phyloP scores from a whole-genome alignment of 768 basidiomycete species.

The Macrocybe gigantea region DNA sequence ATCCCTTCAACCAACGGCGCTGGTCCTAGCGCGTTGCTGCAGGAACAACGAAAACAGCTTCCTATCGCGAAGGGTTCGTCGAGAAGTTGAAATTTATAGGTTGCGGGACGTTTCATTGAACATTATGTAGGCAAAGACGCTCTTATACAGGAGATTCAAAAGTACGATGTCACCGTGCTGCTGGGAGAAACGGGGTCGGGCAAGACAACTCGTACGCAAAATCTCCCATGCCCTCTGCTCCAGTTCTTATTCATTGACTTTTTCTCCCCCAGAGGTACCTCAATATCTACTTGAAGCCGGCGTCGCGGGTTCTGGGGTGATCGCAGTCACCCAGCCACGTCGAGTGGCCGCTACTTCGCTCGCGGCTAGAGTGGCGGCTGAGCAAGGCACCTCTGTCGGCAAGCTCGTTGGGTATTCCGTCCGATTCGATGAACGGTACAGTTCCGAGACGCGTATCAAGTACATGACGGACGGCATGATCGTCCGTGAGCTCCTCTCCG shows the following conservation, averaged over 20 bases:
- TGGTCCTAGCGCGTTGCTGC: constrained; percentile 29
- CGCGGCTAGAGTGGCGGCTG: constrained; percentile 84
- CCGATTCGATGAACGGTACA: constrained; percentile 84
- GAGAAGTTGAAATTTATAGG: too few species aligned
- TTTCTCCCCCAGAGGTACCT: constrained; percentile 69
- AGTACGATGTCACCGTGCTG: constrained; percentile 82
- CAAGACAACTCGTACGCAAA: constrained; percentile 89
- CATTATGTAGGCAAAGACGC: constrained; percentile 58
- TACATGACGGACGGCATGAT: constrained; percentile 99
- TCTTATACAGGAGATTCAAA: constrained; percentile 63
- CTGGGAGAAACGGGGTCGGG: constrained; percentile 98
- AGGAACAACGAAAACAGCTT: constrained; percentile 63
- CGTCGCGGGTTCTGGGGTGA: constrained; percentile 61
- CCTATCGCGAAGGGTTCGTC: constrained; percentile 73
- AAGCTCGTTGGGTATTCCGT: constrained; percentile 88
- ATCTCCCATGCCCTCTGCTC: background rate
- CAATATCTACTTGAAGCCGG: constrained; percentile 90
- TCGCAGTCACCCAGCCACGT: constrained; percentile 93
- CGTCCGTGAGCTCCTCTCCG: constrained; percentile 83
- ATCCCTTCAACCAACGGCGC: constrained; percentile 5
- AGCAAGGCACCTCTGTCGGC: constrained; percentile 72
- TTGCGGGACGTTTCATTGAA: background rate
- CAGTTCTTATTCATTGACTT: background rate
- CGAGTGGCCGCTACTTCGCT: constrained; percentile 93
- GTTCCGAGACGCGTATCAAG: constrained; percentile 78